Conservation (phyloP, 2,329 filamentous ascomycete species). For the Cercospora sp. region DNA sequence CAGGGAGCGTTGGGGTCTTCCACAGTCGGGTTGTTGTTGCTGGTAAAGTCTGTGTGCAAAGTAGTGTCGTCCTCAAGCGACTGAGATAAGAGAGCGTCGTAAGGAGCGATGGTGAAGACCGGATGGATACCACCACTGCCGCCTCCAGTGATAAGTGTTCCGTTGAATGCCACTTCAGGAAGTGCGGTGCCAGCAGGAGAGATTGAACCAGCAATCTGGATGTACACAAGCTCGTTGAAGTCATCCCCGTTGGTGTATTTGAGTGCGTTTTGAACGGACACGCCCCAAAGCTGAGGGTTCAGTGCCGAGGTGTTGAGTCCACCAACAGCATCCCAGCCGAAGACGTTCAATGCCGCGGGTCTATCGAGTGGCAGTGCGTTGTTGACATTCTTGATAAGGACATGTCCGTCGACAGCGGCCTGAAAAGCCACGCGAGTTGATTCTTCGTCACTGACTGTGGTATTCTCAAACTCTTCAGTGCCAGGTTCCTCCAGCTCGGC, state of each 20-base stretch:
- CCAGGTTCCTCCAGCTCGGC: slow-evolving; percentile 39
- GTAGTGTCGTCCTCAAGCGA: slow-evolving; percentile 32
- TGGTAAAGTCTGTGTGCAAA: slow-evolving; percentile 30
- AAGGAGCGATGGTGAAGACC: slow-evolving; percentile 30
- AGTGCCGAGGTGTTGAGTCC: slow-evolving; percentile 21
- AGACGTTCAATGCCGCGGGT: slow-evolving; percentile 54
- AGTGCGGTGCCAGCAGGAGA: slow-evolving; percentile 6
- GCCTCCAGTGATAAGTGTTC: slow-evolving; percentile 35
- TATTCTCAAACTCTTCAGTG: slow-evolving; percentile 51
- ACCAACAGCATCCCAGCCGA: slow-evolving; percentile 35
- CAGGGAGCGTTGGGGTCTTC: slow-evolving; percentile 31
- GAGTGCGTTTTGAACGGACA: slow-evolving; percentile 21
- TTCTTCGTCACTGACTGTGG: slow-evolving; percentile 56
- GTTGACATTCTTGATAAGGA: slow-evolving; percentile 62
- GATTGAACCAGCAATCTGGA: slow-evolving; percentile 18
- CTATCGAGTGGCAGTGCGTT: slow-evolving; percentile 54
- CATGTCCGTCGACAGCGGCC: slow-evolving; percentile 61
- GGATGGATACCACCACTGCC: slow-evolving; percentile 35
- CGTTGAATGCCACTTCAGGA: slow-evolving; percentile 31
- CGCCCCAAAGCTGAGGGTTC: slow-evolving; percentile 14
- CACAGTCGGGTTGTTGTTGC: slow-evolving; percentile 27
- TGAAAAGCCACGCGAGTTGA: slow-evolving; percentile 52
- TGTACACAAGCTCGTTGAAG: slow-evolving; percentile 19
- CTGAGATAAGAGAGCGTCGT: slow-evolving; percentile 33
- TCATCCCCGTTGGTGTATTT: slow-evolving; percentile 18